Percentiles rank a stretch among this genome's conserved stretches.
These are phyloP conservation scores for Diplocarpon rosae DNA, from an alignment of 2,329 filamentous ascomycete genomes.

Conservation along the genomic window DNA sequence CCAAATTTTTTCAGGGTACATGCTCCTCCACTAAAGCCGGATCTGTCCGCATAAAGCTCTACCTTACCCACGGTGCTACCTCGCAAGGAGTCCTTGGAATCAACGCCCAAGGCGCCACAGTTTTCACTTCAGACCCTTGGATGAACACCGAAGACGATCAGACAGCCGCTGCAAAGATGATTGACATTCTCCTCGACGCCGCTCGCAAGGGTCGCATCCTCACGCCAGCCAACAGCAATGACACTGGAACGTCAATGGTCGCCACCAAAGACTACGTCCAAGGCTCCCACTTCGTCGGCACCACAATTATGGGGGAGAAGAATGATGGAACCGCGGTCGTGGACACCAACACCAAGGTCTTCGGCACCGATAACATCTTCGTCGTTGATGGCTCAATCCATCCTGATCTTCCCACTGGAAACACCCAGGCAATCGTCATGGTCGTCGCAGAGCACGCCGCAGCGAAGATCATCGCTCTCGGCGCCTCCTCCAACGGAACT, in stretches of 20 bases:
- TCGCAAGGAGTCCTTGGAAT: conserved; percentile 36
- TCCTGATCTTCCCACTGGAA: conserved; percentile 57
- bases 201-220: conserved; percentile 43
- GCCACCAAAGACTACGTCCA: not conserved
- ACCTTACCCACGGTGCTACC: conserved; percentile 39
- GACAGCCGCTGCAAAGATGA: conserved; percentile 39
- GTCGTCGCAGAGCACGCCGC: conserved; percentile 42
- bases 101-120: conserved; percentile 31
- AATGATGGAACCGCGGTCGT: conserved; percentile 49
- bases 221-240: conserved; percentile 14
- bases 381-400: conserved; percentile 60
- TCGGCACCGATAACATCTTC: conserved; percentile 57
- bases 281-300: conserved; percentile 11
- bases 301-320: conserved; percentile 29
- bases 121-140: conserved; percentile 33
- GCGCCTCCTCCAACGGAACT: not conserved
- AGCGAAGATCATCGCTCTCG: conserved; percentile 7
- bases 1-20: conserved; percentile 35
- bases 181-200: conserved; percentile 38
- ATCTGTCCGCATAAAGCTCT: conserved; percentile 36
- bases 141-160: conserved; percentile 49
- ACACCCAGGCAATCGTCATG: conserved; percentile 56
- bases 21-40: conserved; percentile 30
- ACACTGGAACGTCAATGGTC: conserved; percentile 4
- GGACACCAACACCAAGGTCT: conserved; percentile 51